Evolutionary conservation across 2,329 filamentous ascomycete species (phyloP).

Genomic region (Phialemonium atrogriseum): DNA sequence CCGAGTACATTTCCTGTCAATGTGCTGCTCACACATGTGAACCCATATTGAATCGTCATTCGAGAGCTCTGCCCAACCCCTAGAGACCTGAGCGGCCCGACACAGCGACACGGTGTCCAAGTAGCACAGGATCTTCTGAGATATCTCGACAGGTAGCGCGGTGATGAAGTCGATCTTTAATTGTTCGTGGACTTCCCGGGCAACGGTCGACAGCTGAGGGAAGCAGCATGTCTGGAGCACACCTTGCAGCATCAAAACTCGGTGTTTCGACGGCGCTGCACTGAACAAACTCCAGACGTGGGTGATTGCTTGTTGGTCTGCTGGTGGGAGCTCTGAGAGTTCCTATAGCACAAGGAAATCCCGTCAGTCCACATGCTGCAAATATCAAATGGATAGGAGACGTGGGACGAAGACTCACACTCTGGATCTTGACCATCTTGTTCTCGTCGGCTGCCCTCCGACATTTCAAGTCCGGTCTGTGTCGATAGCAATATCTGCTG

Average conservation of each 20-base stretch:
- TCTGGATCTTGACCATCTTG: constrained; percentile 92
- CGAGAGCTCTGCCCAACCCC: constrained; percentile 79
- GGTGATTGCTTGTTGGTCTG: constrained; percentile 89
- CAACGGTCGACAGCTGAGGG: constrained; percentile 88
- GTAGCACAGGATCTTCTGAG: constrained; percentile 86
- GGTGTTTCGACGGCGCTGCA: constrained; percentile 85
- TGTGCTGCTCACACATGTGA: constrained; percentile 95
- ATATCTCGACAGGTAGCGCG: constrained; percentile 80
- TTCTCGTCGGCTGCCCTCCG: constrained; percentile 86
- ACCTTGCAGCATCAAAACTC: constrained; percentile 92
- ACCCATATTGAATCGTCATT: constrained; percentile 98
- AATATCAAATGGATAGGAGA: constrained; percentile 1
- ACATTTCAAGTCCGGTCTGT: constrained; percentile 90
- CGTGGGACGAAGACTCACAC: constrained; percentile 43
- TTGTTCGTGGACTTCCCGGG: constrained; percentile 82
- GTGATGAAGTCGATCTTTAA: constrained; percentile 96
- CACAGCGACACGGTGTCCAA: constrained; percentile 92
- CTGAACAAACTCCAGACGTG: constrained; percentile 98
- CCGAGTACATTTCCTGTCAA: constrained; percentile 86
- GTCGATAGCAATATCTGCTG: constrained; percentile 92
- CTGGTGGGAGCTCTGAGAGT: constrained; percentile 70
- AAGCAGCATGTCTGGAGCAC: constrained; percentile 97
- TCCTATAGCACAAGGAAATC: constrained; percentile 43
- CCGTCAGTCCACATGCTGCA: constrained; percentile 2
- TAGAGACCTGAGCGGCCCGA: constrained; percentile 90